Evolutionary conservation across 495 filamentous ascomycete genomes (phyloP).

Genomic region (Penicillium cosmopolitanum): DNA sequence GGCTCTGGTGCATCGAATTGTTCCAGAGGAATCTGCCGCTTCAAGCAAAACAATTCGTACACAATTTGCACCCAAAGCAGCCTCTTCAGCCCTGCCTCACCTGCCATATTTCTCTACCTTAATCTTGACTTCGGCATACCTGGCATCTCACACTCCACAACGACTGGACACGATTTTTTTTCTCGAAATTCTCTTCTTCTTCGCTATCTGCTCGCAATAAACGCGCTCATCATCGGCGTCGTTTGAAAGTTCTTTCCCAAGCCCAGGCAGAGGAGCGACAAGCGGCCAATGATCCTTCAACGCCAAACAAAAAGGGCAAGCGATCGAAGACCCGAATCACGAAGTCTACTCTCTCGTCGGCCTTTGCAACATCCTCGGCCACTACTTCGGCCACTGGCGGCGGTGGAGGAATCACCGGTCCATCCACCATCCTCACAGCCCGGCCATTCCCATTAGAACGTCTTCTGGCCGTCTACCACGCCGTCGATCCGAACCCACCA

Average conservation of each 20-base stretch:
- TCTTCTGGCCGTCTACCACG: conserved; percentile 83
- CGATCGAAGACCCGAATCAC: conserved; percentile 49
- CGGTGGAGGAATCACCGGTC: conserved; percentile 57
- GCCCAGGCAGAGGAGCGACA: conserved; percentile 43
- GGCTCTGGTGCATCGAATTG: conserved; percentile 70
- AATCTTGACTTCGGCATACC: conserved; percentile 84
- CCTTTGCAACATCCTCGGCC: conserved; percentile 45
- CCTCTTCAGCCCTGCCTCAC: conserved; percentile 43
- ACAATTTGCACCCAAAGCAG: conserved; percentile 31
- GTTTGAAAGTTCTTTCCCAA: conserved; percentile 49
- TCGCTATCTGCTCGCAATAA: conserved; percentile 50
- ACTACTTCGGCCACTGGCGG: conserved; percentile 42
- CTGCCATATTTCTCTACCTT: conserved; percentile 82
- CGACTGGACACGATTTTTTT: conserved; percentile 79
- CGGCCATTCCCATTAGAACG: conserved; percentile 87
- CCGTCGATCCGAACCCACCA: conserved; percentile 69
- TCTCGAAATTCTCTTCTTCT: conserved; percentile 76
- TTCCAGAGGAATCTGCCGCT: conserved; percentile 44
- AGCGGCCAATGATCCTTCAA: conserved; percentile 33
- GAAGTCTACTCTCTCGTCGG: conserved; percentile 50
- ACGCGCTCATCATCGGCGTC: conserved; percentile 60
- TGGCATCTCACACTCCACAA: conserved; percentile 86
- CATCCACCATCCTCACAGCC: conserved; percentile 69
- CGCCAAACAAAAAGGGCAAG: conserved; percentile 40
- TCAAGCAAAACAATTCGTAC: conserved; percentile 27